A percentile compares a stretch with the other conserved stretches of the same genome.
These are phyloP conservation scores for Didymella pinodella DNA, from an alignment of 2,329 filamentous ascomycete genomes.

Conservation along the genomic window DNA sequence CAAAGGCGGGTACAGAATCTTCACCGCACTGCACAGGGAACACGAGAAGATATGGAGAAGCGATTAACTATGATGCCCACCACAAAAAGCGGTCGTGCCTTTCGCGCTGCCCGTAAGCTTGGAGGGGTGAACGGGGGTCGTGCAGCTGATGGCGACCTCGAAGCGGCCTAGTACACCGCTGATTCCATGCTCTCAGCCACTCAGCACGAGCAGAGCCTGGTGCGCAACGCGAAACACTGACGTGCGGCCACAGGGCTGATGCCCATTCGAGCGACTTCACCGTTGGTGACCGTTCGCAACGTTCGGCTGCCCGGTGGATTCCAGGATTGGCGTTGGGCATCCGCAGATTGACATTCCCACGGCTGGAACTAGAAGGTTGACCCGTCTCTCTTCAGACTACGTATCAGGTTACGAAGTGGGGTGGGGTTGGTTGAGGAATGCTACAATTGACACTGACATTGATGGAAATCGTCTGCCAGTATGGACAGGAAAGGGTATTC, in stretches of 20 bases:
- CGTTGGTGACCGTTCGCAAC: slow-evolving; percentile 9
- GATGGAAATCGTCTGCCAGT: not conserved
- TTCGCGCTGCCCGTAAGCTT: slow-evolving; percentile 27
- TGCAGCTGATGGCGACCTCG: slow-evolving; percentile 7
- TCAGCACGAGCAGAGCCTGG: slow-evolving; percentile 4
- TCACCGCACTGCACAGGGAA: slow-evolving; percentile 21
- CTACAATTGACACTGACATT: not conserved
- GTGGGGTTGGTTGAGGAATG: not conserved
- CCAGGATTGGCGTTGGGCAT: not conserved
- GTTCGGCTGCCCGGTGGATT: slow-evolving; percentile 5
- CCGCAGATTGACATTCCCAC: slow-evolving; percentile 8
- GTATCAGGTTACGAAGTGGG: slow-evolving; percentile 10
- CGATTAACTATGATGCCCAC: slow-evolving; percentile 26
- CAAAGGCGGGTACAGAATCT: slow-evolving; percentile 25
- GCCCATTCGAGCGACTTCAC: slow-evolving; percentile 14
- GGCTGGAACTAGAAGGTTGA: slow-evolving; percentile 10
- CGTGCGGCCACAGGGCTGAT: slow-evolving; percentile 22
- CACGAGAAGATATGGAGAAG: slow-evolving; percentile 22
- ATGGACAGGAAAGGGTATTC: slow-evolving; percentile 5
- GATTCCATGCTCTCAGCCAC: slow-evolving; percentile 15
- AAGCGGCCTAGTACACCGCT: slow-evolving; percentile 29
- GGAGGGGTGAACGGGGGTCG: slow-evolving; percentile 22
- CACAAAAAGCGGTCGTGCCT: slow-evolving; percentile 32
- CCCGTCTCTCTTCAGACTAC: slow-evolving; percentile 8
- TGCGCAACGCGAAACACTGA: not conserved